Evolutionary conservation across 768 basidiomycete species (phyloP).

Genomic region (Neoboletus magnificus): DNA sequence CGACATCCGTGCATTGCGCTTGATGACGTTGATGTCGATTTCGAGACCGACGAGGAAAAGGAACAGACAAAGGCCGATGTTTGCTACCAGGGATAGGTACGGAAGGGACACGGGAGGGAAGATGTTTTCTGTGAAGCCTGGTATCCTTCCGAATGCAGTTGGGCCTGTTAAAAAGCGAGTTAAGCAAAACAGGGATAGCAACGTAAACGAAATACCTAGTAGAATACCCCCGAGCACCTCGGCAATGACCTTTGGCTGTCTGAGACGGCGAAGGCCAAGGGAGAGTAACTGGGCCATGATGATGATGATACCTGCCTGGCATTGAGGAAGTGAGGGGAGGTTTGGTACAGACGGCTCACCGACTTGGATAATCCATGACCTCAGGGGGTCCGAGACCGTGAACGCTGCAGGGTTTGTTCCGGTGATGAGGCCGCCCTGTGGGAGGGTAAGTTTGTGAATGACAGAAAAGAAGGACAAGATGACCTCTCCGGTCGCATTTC

Average conservation of each 20-base stretch:
- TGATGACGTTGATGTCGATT: conserved; percentile 79
- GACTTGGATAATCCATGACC: conserved; percentile 77
- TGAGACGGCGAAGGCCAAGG: conserved; percentile 64
- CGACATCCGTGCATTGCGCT: conserved; percentile 68
- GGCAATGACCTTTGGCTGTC: conserved; percentile 83
- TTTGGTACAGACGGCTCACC: conserved; percentile 40
- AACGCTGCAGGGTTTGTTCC: conserved; percentile 71
- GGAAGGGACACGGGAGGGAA: conserved; percentile 72
- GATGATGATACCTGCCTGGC: conserved; percentile 70
- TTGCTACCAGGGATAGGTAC: conserved; percentile 82
- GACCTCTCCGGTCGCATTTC: conserved; percentile 27
- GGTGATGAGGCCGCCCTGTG: conserved; percentile 68
- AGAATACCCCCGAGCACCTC: conserved; percentile 88
- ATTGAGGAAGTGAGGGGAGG: neutral
- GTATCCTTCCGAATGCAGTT: conserved; percentile 75
- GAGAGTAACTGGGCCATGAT: conserved; percentile 73
- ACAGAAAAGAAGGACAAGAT: neutral
- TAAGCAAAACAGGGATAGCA: neutral
- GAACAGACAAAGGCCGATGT: conserved; percentile 85
- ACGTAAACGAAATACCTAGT: conserved; percentile 58
- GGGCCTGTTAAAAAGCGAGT: conserved; percentile 25
- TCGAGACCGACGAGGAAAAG: conserved; percentile 92
- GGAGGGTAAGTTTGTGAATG: neutral
- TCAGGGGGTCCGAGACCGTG: conserved; percentile 65
- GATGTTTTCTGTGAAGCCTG: conserved; percentile 81